A percentile compares a stretch with the other conserved stretches of the same genome.
Evolutionary conservation across 2,329 filamentous ascomycete species (phyloP).

Genomic region (Dactylellina drechsleri): DNA sequence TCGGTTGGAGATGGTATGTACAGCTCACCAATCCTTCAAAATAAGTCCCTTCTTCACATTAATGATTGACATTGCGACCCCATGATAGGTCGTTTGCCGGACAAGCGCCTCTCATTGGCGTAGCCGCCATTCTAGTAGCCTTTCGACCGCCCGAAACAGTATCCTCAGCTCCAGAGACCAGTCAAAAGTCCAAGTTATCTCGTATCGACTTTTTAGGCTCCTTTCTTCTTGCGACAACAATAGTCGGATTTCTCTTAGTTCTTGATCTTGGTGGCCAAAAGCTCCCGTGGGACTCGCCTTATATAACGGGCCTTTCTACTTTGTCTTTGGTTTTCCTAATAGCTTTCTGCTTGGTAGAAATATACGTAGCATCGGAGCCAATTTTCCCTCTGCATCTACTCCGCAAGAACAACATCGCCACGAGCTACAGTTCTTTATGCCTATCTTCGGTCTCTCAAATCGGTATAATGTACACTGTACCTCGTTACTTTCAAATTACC

Average conservation of each 20-base stretch:
- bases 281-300: slow-evolving; percentile 33
- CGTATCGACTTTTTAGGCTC: slow-evolving; percentile 51
- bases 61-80: neutral
- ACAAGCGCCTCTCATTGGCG: slow-evolving; percentile 68
- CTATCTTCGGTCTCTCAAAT: slow-evolving; percentile 33
- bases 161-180: neutral
- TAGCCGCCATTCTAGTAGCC: slow-evolving; percentile 66
- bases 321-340: slow-evolving; percentile 27
- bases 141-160: slow-evolving; percentile 25
- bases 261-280: slow-evolving; percentile 51
- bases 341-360: slow-evolving; percentile 60
- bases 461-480: slow-evolving; percentile 73
- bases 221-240: slow-evolving; percentile 25
- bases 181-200: slow-evolving; percentile 35
- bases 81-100: slow-evolving; percentile 67
- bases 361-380: slow-evolving; percentile 66
- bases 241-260: slow-evolving; percentile 58
- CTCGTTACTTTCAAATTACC: slow-evolving; percentile 76
- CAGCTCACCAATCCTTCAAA: neutral
- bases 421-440: slow-evolving; percentile 67
- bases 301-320: slow-evolving; percentile 24
- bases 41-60: neutral
- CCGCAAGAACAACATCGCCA: slow-evolving; percentile 66
- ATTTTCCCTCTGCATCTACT: slow-evolving; percentile 71
- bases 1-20: slow-evolving; percentile 73